phyloP scores from a whole-genome alignment of 1,284 basidiomycete genomes.

The Trichosporon coremiiforme region DNA sequence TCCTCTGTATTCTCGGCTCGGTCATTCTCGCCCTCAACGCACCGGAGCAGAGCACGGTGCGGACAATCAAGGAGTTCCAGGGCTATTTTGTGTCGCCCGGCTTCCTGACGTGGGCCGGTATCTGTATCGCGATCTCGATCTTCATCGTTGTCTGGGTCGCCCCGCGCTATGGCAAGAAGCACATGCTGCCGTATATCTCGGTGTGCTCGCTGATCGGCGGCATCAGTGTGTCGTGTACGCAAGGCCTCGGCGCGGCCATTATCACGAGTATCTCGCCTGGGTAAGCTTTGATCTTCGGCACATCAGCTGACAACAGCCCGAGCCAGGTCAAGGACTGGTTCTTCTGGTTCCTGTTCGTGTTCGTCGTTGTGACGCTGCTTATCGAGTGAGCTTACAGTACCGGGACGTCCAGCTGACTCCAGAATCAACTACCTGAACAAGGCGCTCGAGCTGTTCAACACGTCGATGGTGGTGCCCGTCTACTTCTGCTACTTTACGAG shows the following conservation, averaged over 20 bases:
- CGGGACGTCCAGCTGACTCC: conserved; percentile 20
- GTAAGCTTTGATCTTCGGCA: conserved; percentile 57
- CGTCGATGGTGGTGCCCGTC: conserved; percentile 75
- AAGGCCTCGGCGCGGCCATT: conserved; percentile 88
- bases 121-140: conserved; percentile 42
- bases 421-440: conserved; percentile 96
- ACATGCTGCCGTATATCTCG: conserved; percentile 92
- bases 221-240: conserved; percentile 92
- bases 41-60: conserved; percentile 75
- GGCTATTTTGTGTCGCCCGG: conserved; percentile 81
- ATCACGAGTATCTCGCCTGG: conserved; percentile 76
- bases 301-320: conserved; percentile 36
- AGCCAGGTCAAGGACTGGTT: conserved; percentile 65
- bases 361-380: conserved; percentile 75
- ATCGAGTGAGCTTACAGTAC: conserved; percentile 38
- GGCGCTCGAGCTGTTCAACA: conserved; percentile 91
- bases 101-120: conserved; percentile 72
- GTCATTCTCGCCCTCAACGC: conserved; percentile 66
- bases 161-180: conserved; percentile 78
- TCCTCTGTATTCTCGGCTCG: conserved; percentile 79
- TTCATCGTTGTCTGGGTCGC: conserved; percentile 51
- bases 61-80: conserved; percentile 78
- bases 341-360: conserved; percentile 81
- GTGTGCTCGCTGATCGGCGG: conserved; percentile 97
- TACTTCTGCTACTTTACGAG: conserved; percentile 74